phyloP scores from a whole-genome alignment of 768 basidiomycete species.

The Daedalea quercina region DNA sequence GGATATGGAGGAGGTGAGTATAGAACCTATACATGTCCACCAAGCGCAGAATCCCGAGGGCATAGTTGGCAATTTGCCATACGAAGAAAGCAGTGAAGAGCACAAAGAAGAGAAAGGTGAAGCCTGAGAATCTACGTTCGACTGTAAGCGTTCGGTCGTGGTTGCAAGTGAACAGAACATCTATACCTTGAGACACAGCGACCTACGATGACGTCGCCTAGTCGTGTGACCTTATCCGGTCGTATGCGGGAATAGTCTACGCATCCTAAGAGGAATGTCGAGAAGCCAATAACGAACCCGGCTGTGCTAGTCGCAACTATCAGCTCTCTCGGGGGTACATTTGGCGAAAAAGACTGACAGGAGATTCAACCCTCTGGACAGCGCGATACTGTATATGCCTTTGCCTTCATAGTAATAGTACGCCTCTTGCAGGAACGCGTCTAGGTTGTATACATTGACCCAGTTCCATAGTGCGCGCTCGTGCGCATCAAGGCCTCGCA shows the following conservation, averaged over 20 bases:
- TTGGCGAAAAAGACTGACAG: constrained; percentile 53
- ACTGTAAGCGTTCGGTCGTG: background rate
- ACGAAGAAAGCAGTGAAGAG: constrained; percentile 83
- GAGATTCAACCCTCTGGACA: constrained; percentile 87
- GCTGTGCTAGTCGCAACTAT: constrained; percentile 61
- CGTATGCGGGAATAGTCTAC: constrained; percentile 84
- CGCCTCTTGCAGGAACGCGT: constrained; percentile 90
- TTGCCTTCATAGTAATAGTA: constrained; percentile 97
- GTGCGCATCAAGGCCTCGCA: constrained; percentile 73
- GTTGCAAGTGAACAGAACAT: background rate
- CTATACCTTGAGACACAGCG: constrained; percentile 76
- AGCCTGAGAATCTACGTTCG: constrained; percentile 67
- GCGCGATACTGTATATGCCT: constrained; percentile 91
- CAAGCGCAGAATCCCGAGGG: constrained; percentile 66
- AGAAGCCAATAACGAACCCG: constrained; percentile 97
- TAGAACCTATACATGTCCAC: constrained; percentile 96
- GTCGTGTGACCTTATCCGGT: constrained; percentile 54
- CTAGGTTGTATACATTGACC: constrained; percentile 98
- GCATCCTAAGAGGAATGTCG: constrained; percentile 92
- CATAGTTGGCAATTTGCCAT: constrained; percentile 83
- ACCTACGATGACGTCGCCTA: constrained; percentile 78
- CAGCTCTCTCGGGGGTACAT: constrained; percentile 19
- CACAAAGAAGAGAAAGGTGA: constrained; percentile 77
- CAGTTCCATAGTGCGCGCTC: constrained; percentile 97
- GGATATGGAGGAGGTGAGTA: constrained; percentile 87